Percentiles rank a stretch among this genome's conserved stretches.
Evolutionary conservation across 2,329 filamentous ascomycete species (phyloP).

Genomic region (Triangularia setosa): DNA sequence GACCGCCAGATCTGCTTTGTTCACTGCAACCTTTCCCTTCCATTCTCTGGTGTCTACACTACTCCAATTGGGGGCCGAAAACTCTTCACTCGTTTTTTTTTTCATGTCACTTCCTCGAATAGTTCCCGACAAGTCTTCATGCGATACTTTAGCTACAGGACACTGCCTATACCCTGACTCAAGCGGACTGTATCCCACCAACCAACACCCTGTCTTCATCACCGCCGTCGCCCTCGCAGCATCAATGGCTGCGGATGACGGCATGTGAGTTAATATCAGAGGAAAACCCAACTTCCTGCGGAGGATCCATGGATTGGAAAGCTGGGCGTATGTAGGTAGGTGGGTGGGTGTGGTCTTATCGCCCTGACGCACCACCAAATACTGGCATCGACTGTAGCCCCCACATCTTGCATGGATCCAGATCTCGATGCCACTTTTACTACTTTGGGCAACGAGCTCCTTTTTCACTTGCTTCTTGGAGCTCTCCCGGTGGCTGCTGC

Average conservation of each 20-base stretch:
- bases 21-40: background rate
- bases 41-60: background rate
- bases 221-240: background rate
- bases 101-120: background rate
- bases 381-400: background rate
- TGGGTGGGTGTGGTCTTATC: too few relatives aligned
- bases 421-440: constrained; percentile 4
- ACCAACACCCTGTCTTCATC: background rate
- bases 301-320: background rate
- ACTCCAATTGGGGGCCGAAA: background rate
- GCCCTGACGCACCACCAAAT: too few relatives aligned
- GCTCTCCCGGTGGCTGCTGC: constrained; percentile 5
- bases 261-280: background rate
- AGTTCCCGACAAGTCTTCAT: background rate
- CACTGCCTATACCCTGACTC: background rate
- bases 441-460: background rate
- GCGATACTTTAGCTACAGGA: background rate
- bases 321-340: too few relatives aligned
- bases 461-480: constrained; percentile 5
- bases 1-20: background rate
- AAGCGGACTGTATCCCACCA: background rate
- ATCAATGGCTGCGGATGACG: background rate
- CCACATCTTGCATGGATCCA: constrained; percentile 8
- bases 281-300: background rate
- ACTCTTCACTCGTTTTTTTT: background rate